Percentiles rank a stretch among this genome's conserved stretches.
These are phyloP conservation scores for Alisma plantagoaquatica DNA, from an alignment of 106 monocot species.

Conservation along the genomic window DNA sequence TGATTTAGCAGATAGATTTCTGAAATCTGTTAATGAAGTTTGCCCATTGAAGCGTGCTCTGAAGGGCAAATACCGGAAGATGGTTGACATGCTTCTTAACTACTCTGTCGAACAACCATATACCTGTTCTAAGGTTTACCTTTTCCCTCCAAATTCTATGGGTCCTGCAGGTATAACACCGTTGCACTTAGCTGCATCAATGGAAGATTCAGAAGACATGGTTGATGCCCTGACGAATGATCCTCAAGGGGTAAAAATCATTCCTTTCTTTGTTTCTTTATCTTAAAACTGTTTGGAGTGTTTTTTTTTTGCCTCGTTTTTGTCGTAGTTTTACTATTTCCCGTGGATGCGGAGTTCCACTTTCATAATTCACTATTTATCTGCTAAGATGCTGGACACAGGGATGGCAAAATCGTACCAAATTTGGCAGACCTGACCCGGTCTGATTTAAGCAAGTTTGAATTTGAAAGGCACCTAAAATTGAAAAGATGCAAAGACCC, in stretches of 20 bases:
- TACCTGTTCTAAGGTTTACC: conserved; percentile 27
- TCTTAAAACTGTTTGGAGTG: not conserved
- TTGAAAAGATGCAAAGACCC: too few species aligned
- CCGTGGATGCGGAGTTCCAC: too few species aligned
- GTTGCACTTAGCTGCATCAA: conserved; percentile 83
- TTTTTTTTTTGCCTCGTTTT: not conserved
- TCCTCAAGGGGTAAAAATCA: conserved; percentile 65
- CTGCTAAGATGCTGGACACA: too few species aligned
- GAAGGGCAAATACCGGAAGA: conserved; percentile 70
- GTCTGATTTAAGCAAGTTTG: too few species aligned
- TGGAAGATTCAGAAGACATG: conserved; percentile 55
- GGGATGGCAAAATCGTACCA: not conserved
- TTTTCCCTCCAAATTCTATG: conserved; percentile 52
- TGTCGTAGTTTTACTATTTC: not conserved
- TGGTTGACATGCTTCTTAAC: conserved; percentile 75
- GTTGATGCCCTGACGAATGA: conserved; percentile 87
- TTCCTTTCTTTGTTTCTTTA: not conserved
- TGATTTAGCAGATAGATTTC: conserved; percentile 26
- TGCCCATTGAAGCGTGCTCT: conserved; percentile 75
- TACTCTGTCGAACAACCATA: conserved; percentile 28
- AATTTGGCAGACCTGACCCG: too few species aligned
- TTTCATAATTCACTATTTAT: too few species aligned
- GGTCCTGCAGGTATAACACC: conserved; percentile 73
- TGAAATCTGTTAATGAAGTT: conserved; percentile 53
- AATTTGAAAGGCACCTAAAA: too few species aligned